These are phyloP conservation scores for Colletotrichum somersetense DNA, from an alignment of 2,329 filamentous ascomycete genomes.

Conservation along the genomic window DNA sequence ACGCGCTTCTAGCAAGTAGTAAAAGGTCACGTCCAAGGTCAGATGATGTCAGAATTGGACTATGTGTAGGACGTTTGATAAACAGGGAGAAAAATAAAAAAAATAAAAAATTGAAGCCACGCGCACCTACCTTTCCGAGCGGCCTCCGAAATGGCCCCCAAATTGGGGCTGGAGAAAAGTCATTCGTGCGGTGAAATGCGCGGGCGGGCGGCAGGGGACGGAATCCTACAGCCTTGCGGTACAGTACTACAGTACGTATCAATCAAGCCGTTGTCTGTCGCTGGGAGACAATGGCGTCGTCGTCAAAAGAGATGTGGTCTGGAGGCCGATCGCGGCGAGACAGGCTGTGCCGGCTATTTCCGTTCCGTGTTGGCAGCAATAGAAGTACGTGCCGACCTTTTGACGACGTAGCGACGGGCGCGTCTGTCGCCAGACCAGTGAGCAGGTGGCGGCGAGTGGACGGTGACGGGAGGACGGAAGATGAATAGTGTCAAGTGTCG, in stretches of 20 bases:
- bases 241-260: background rate
- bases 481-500: background rate
- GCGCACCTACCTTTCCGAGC: background rate
- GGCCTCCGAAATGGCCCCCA: constrained; percentile 34
- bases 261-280: background rate
- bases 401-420: background rate
- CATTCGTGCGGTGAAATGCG: background rate
- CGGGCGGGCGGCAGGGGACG: background rate
- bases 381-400: background rate
- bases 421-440: constrained; percentile 15
- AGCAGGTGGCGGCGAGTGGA: constrained; percentile 5
- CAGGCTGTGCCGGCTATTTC: background rate
- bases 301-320: background rate
- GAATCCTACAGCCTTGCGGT: constrained; percentile 29
- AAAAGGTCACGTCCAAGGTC: background rate
- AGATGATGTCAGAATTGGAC: background rate
- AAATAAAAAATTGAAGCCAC: too few species aligned
- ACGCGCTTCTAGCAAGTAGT: background rate
- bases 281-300: background rate
- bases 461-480: background rate
- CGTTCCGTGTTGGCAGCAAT: background rate
- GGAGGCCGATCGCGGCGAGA: background rate
- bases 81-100: background rate
- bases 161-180: constrained; percentile 21
- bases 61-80: background rate